Evolutionary conservation across 2,329 filamentous ascomycete genomes (phyloP).

Genomic region (Arthrobotrys megalospora): DNA sequence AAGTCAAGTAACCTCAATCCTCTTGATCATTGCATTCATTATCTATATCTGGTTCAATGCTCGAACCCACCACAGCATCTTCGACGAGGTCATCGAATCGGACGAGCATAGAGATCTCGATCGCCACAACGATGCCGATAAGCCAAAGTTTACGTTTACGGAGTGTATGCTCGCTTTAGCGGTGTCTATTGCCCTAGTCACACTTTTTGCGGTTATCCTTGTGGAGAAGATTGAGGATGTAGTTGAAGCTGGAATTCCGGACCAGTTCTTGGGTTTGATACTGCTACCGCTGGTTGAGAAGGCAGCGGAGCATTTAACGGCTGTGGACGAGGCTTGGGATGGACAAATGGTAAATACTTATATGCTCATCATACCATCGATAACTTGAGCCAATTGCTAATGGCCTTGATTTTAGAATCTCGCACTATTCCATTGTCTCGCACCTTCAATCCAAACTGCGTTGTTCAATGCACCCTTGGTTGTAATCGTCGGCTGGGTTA

Average conservation of each 20-base stretch:
- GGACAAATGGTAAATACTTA: constrained; percentile 71
- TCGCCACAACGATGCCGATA: constrained; percentile 73
- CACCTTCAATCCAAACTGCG: constrained; percentile 89
- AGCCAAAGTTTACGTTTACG: constrained; percentile 80
- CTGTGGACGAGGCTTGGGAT: constrained; percentile 87
- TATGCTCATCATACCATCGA: constrained; percentile 61
- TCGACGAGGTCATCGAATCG: constrained; percentile 79
- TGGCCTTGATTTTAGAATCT: constrained; percentile 77
- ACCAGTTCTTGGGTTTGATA: constrained; percentile 79
- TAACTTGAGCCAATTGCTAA: background rate
- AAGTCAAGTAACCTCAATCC: constrained; percentile 79
- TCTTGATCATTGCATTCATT: constrained; percentile 79
- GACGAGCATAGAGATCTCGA: constrained; percentile 80
- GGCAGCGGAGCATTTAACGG: constrained; percentile 86
- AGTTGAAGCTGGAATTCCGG: constrained; percentile 71
- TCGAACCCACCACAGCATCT: constrained; percentile 82
- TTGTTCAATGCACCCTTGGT: constrained; percentile 88
- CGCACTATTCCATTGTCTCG: constrained; percentile 86
- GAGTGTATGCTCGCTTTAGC: constrained; percentile 79
- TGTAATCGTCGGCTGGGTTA: constrained; percentile 86
- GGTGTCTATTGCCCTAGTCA: constrained; percentile 78
- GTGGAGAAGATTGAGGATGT: constrained; percentile 80
- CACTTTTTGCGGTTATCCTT: constrained; percentile 80
- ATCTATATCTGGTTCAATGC: constrained; percentile 80
- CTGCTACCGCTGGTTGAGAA: constrained; percentile 88